Evolutionary conservation across 768 basidiomycete genomes (phyloP).

Genomic region (Amanita muscaria): DNA sequence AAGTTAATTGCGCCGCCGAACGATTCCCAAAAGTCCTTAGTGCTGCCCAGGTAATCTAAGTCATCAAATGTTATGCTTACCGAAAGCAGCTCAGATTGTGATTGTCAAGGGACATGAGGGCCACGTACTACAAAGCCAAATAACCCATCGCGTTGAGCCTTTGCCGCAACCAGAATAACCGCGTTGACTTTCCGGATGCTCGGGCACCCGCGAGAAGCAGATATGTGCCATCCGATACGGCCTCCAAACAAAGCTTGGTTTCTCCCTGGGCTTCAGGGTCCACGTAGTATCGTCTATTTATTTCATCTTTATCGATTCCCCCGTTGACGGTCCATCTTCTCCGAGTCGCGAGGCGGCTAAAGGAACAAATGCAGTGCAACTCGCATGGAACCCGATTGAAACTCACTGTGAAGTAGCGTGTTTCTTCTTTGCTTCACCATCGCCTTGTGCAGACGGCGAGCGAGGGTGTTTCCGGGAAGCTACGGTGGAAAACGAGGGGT

Average conservation of each 20-base stretch:
- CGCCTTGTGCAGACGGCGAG: slow-evolving; percentile 1
- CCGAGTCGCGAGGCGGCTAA: slow-evolving; percentile 3
- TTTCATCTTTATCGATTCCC: slow-evolving; percentile 5
- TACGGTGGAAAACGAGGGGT: background rate
- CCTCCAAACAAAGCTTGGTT: slow-evolving; percentile 7
- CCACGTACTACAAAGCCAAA: slow-evolving; percentile 9
- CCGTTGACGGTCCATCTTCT: slow-evolving; percentile 5
- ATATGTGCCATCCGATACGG: slow-evolving; percentile 5
- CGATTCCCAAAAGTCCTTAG: slow-evolving; percentile 9
- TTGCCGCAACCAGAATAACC: slow-evolving; percentile 6
- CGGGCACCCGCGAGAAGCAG: slow-evolving; percentile 10
- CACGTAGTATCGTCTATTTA: slow-evolving; percentile 9
- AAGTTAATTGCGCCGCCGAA: slow-evolving; percentile 5
- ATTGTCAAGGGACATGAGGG: slow-evolving; percentile 1
- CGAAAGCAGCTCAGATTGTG: slow-evolving; percentile 1
- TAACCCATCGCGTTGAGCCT: slow-evolving; percentile 3
- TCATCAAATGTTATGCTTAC: slow-evolving; percentile 9
- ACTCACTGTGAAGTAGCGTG: background rate
- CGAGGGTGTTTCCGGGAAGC: background rate
- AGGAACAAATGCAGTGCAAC: background rate
- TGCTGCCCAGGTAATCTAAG: background rate
- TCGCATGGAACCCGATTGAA: background rate
- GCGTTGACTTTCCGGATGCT: slow-evolving; percentile 12
- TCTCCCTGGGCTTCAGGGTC: slow-evolving; percentile 10
- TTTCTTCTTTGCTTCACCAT: too few relatives aligned